Percentiles rank a stretch among this genome's conserved stretches.
Conservation (phyloP, 768 basidiomycete genomes). For the Phylloporus arenicola region DNA sequence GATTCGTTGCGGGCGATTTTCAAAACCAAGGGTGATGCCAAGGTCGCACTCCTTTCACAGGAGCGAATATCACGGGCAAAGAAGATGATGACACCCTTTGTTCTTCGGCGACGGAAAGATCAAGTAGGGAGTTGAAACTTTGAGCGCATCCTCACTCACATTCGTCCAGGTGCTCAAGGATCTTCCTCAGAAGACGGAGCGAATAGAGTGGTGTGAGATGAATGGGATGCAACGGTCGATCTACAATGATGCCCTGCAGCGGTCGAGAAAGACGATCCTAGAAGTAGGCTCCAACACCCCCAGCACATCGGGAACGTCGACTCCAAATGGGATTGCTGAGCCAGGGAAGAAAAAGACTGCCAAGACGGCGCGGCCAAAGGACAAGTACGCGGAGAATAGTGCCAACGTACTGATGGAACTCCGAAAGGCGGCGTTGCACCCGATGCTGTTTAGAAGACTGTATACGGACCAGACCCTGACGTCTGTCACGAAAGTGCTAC, state of each 20-base stretch:
- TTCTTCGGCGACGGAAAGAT: constrained; percentile 93
- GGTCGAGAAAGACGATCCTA: constrained; percentile 75
- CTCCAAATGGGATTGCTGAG: constrained; percentile 24
- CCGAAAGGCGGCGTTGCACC: constrained; percentile 93
- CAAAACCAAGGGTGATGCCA: constrained; percentile 92
- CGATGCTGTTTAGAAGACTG: constrained; percentile 86
- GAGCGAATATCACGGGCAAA: constrained; percentile 93
- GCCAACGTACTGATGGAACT: constrained; percentile 97
- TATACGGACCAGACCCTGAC: constrained; percentile 76
- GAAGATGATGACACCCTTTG: constrained; percentile 99
- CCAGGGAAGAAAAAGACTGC: constrained; percentile 28
- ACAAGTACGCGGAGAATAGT: constrained; percentile 77
- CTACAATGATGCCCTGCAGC: constrained; percentile 79
- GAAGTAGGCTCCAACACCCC: constrained; percentile 34
- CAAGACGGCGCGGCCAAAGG: constrained; percentile 44
- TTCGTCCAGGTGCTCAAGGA: constrained; percentile 75
- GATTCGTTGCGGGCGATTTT: constrained; percentile 88
- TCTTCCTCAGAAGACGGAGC: constrained; percentile 87
- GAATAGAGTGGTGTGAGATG: constrained; percentile 95
- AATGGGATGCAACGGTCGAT: constrained; percentile 74
- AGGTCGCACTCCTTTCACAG: constrained; percentile 81
- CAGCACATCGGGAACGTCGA: constrained; percentile 29
- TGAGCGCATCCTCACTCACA: constrained; percentile 3
- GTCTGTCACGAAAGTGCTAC: constrained; percentile 70
- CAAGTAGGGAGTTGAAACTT: constrained; percentile 48